These are phyloP conservation scores for Nemania serpens DNA, from an alignment of 2,329 filamentous ascomycete species.

Conservation along the genomic window DNA sequence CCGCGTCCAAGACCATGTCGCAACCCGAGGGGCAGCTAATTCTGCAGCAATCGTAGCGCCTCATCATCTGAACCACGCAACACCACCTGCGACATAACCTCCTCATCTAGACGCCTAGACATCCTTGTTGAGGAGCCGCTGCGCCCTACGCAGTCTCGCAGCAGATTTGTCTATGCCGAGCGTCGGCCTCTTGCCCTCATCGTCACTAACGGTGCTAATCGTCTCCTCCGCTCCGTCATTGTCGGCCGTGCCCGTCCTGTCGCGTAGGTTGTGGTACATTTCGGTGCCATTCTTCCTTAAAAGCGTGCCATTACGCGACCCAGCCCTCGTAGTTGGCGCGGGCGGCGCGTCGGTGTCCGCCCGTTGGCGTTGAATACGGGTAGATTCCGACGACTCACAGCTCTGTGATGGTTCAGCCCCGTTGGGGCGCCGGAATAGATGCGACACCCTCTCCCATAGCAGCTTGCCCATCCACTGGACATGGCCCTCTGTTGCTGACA, in stretches of 20 bases:
- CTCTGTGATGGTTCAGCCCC: neutral
- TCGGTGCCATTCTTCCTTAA: slow-evolving; percentile 11
- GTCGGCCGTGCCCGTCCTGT: neutral
- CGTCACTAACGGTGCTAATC: slow-evolving; percentile 7
- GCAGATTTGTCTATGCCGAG: slow-evolving; percentile 15
- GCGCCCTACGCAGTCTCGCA: slow-evolving; percentile 22
- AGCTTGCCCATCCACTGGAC: slow-evolving; percentile 7
- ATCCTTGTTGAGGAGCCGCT: slow-evolving; percentile 16
- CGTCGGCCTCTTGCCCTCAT: slow-evolving; percentile 16
- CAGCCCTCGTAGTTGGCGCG: neutral
- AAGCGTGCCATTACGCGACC: neutral
- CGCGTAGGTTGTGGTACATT: slow-evolving; percentile 24
- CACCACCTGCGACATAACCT: too few species aligned
- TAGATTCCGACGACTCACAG: neutral
- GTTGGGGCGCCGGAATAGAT: slow-evolving; percentile 11
- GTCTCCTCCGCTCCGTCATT: slow-evolving; percentile 6
- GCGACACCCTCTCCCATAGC: slow-evolving; percentile 12
- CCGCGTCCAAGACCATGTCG: neutral
- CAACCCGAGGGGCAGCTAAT: neutral
- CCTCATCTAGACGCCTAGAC: too few species aligned
- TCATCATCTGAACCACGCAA: too few species aligned
- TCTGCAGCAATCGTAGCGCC: too few species aligned
- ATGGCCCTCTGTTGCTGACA: neutral
- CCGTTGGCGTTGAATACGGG: neutral
- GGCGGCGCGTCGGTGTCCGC: neutral